Conservation (phyloP, 805 yeast genomes). For the Cyberlindnera meyerae region DNA sequence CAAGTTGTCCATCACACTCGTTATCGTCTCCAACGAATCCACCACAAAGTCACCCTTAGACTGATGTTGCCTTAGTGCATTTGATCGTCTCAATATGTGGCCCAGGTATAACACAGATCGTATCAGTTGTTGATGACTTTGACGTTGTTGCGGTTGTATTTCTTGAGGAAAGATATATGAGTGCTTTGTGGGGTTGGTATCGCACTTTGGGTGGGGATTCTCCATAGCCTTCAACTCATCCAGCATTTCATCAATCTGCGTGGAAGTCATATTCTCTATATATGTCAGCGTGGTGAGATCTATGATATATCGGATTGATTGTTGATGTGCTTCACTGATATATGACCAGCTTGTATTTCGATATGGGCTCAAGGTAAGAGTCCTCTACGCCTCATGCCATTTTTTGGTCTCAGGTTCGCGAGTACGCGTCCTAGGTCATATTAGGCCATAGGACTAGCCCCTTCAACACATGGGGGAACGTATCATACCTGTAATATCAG, state of each 20-base stretch:
- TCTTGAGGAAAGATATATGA: background rate
- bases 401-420: no score
- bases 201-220: conserved; percentile 1
- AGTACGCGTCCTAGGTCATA: no score
- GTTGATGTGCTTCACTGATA: no score
- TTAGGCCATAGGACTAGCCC: no score
- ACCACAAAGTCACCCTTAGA: conserved; percentile 10
- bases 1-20: conserved; percentile 19
- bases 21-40: conserved; percentile 16
- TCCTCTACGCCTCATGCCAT: no score
- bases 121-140: conserved; percentile 11
- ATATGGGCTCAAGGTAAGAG: no score
- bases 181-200: no score
- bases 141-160: conserved; percentile 2
- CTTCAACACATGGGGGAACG: no score
- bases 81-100: conserved; percentile 6
- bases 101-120: conserved; percentile 16
- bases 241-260: conserved; percentile 8
- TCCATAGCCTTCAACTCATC: conserved; percentile 4
- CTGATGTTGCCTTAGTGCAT: conserved; percentile 1
- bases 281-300: no score
- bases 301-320: no score
- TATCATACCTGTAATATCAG: no score
- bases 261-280: conserved; percentile 4
- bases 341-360: no score